phyloP scores from a whole-genome alignment of 441 rosid species.

The Aquilaria agallochum region DNA sequence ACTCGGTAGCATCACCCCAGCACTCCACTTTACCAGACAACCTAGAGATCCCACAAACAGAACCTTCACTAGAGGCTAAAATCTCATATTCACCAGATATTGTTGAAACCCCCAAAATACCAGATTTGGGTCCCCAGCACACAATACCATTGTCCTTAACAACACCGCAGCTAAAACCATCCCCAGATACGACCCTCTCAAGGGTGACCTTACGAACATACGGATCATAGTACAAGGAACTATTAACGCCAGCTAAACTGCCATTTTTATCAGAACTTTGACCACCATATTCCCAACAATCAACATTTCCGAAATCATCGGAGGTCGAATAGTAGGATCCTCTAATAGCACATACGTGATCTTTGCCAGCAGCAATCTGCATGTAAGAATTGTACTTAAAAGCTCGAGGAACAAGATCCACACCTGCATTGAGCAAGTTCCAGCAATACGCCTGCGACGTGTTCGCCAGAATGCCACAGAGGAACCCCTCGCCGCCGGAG shows the following conservation, averaged over 20 bases:
- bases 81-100: slow-evolving; percentile 30
- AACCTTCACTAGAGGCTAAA: slow-evolving; percentile 55
- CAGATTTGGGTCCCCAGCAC: slow-evolving; percentile 86
- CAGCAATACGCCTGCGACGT: slow-evolving; percentile 43
- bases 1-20: slow-evolving; percentile 52
- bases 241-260: slow-evolving; percentile 27
- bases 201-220: slow-evolving; percentile 44
- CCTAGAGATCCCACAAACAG: slow-evolving; percentile 60
- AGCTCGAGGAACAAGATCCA: slow-evolving; percentile 35
- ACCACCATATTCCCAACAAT: slow-evolving; percentile 27
- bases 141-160: slow-evolving; percentile 44
- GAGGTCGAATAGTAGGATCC: slow-evolving; percentile 17
- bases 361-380: slow-evolving; percentile 20
- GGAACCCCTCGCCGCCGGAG: slow-evolving; percentile 49
- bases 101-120: slow-evolving; percentile 31
- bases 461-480: slow-evolving; percentile 48
- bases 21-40: slow-evolving; percentile 49
- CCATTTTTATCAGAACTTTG: slow-evolving; percentile 19
- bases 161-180: slow-evolving; percentile 74
- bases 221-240: slow-evolving; percentile 35
- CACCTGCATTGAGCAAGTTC: slow-evolving; percentile 35
- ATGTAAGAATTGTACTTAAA: slow-evolving; percentile 37
- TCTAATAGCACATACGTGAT: slow-evolving; percentile 23
- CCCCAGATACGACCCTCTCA: slow-evolving; percentile 62
- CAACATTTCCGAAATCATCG: slow-evolving; percentile 17